These are phyloP conservation scores for Lentinula aciculospora DNA, from an alignment of 768 basidiomycete genomes.

Conservation along the genomic window DNA sequence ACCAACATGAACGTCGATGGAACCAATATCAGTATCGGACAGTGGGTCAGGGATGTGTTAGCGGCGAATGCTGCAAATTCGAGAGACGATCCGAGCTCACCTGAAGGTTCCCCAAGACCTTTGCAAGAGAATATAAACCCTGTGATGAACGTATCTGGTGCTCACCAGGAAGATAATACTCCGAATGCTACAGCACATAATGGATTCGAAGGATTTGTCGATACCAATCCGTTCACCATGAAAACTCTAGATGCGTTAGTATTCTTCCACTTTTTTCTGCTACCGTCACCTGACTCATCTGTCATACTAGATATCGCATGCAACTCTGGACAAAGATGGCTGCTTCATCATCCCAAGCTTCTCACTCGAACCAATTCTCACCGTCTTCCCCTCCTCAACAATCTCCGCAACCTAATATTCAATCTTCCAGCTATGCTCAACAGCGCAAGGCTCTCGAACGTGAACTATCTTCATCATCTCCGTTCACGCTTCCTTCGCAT, in stretches of 20 bases:
- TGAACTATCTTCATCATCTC: neutral
- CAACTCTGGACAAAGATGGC: constrained; percentile 93
- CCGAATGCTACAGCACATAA: constrained; percentile 1
- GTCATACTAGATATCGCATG: constrained; percentile 61
- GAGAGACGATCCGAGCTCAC: neutral
- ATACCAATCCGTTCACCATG: constrained; percentile 80
- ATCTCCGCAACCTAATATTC: constrained; percentile 13
- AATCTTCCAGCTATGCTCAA: neutral
- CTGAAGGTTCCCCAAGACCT: constrained; percentile 20
- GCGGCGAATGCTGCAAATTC: constrained; percentile 8
- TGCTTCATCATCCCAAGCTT: constrained; percentile 46
- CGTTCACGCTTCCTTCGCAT: constrained; percentile 6
- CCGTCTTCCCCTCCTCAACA: neutral
- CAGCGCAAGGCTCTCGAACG: constrained; percentile 9
- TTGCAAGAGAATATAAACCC: constrained; percentile 83
- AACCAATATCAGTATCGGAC: neutral
- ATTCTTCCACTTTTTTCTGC: constrained; percentile 8
- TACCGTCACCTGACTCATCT: constrained; percentile 9
- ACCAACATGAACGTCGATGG: constrained; percentile 18
- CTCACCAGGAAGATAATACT: neutral
- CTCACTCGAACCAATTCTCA: constrained; percentile 20
- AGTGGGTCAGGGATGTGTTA: constrained; percentile 7
- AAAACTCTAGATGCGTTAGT: constrained; percentile 79
- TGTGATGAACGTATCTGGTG: constrained; percentile 36
- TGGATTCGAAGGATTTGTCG: constrained; percentile 74